Conservation (phyloP, 352 stramenopile species). For the Phytophthora sojae region DNA sequence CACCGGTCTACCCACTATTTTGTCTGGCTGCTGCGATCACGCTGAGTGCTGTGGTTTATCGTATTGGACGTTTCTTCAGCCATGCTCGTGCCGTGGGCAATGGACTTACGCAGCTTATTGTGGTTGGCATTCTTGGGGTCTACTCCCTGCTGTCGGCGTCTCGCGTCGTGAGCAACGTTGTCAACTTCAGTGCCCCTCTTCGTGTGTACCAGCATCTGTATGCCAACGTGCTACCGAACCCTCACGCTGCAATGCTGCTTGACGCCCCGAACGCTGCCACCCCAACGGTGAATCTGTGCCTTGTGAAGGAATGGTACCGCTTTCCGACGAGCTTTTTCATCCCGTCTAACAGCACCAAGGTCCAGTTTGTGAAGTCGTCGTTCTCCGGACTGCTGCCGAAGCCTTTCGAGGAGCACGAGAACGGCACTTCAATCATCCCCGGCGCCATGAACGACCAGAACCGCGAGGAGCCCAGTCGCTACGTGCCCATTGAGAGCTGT, state of each 20-base stretch:
- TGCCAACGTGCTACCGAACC: conserved; percentile 62
- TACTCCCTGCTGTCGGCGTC: conserved; percentile 68
- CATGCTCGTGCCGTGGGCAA: conserved; percentile 30
- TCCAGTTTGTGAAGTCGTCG: conserved; percentile 93
- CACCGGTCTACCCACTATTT: conserved; percentile 94
- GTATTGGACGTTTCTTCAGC: conserved; percentile 39
- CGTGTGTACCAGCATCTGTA: conserved; percentile 77
- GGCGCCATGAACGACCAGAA: conserved; percentile 96
- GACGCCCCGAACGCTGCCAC: conserved; percentile 10
- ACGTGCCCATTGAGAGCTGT: conserved; percentile 80
- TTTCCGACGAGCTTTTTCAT: conserved; percentile 97
- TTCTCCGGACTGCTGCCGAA: conserved; percentile 96
- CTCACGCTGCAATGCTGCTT: conserved; percentile 31
- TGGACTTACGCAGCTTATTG: conserved; percentile 40
- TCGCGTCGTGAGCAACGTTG: conserved; percentile 67
- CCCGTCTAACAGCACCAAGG: conserved; percentile 73
- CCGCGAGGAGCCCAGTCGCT: conserved; percentile 89
- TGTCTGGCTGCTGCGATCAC: conserved; percentile 82
- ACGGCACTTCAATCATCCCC: conserved; percentile 69
- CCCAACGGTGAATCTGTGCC: conserved; percentile 80
- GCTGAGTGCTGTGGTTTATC: conserved; percentile 60
- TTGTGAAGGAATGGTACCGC: conserved; percentile 98
- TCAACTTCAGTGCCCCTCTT: conserved; percentile 79
- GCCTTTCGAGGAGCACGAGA: conserved; percentile 81
- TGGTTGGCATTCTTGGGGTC: conserved; percentile 51